These are phyloP conservation scores for Solanum virginianum DNA, from an alignment of 257 asterid species.

Conservation along the genomic window DNA sequence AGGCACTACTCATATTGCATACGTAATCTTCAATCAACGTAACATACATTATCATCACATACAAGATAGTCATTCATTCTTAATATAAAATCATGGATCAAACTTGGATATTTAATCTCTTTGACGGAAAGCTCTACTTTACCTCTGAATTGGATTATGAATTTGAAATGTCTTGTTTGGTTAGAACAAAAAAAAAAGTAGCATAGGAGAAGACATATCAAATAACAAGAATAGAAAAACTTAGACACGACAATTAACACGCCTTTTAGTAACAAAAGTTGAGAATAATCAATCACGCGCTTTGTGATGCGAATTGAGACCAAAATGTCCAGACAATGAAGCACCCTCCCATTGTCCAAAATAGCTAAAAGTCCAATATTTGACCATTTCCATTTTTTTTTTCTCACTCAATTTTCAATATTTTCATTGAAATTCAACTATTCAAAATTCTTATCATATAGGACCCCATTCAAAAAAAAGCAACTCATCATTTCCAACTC, in stretches of 20 bases:
- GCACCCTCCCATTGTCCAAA: background rate
- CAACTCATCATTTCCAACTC: no score
- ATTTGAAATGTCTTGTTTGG: background rate
- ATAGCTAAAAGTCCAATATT: background rate
- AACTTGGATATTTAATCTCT: background rate
- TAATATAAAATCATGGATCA: no score
- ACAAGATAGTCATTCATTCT: background rate
- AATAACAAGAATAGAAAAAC: background rate
- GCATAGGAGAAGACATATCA: background rate
- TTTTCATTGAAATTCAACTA: no score
- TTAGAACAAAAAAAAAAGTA: background rate
- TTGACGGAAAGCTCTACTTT: background rate
- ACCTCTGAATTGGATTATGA: background rate
- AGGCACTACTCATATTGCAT: no score
- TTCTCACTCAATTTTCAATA: no score
- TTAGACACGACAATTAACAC: background rate
- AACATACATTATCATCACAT: background rate
- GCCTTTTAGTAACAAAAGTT: background rate
- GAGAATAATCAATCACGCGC: background rate
- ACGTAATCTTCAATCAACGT: background rate
- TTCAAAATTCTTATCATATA: no score
- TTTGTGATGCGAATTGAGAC: background rate
- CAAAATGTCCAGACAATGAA: background rate
- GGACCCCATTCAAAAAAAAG: no score
- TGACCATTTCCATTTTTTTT: no score